A percentile compares a stretch with the other conserved stretches of the same genome.
Evolutionary conservation across 805 yeast species (phyloP).

Genomic region (Starmerella vaccinii): DNA sequence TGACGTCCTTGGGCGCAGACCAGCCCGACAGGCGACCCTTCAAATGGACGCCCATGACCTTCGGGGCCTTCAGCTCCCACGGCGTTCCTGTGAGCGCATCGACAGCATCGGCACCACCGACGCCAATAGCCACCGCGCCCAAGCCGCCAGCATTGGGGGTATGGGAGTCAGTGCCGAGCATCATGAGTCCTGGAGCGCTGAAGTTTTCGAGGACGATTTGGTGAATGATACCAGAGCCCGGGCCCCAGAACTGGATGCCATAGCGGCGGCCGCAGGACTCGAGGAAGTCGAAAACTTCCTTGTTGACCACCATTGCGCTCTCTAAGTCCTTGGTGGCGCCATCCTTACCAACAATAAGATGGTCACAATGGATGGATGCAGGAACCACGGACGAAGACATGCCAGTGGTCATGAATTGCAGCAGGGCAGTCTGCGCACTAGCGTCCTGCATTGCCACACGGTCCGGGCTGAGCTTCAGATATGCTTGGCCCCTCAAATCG

Average conservation of each 20-base stretch:
- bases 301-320: slow-evolving; percentile 72
- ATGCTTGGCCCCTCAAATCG: slow-evolving; percentile 72
- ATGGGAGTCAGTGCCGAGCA: slow-evolving; percentile 97
- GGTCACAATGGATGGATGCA: slow-evolving; percentile 95
- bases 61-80: slow-evolving; percentile 98
- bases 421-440: slow-evolving; percentile 98
- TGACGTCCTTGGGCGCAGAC: slow-evolving; percentile 96
- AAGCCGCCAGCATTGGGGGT: slow-evolving; percentile 99
- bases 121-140: slow-evolving; percentile 98
- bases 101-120: slow-evolving; percentile 99
- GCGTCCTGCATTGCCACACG: slow-evolving; percentile 99
- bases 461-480: slow-evolving; percentile 89
- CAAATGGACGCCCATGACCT: slow-evolving; percentile 83
- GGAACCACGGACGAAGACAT: slow-evolving; percentile 82
- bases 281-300: slow-evolving; percentile 91
- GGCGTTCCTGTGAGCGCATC: slow-evolving; percentile 95
- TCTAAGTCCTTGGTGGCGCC: slow-evolving; percentile 80
- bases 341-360: slow-evolving; percentile 90
- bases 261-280: slow-evolving; percentile 87
- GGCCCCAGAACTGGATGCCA: slow-evolving; percentile 98
- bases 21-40: slow-evolving; percentile 85
- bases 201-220: slow-evolving; percentile 96
- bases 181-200: slow-evolving; percentile 92
- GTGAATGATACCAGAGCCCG: slow-evolving; percentile 97
- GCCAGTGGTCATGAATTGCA: slow-evolving; percentile 97